Conservation (phyloP, 2,329 filamentous ascomycete genomes). For the Fusarium kyushuense region DNA sequence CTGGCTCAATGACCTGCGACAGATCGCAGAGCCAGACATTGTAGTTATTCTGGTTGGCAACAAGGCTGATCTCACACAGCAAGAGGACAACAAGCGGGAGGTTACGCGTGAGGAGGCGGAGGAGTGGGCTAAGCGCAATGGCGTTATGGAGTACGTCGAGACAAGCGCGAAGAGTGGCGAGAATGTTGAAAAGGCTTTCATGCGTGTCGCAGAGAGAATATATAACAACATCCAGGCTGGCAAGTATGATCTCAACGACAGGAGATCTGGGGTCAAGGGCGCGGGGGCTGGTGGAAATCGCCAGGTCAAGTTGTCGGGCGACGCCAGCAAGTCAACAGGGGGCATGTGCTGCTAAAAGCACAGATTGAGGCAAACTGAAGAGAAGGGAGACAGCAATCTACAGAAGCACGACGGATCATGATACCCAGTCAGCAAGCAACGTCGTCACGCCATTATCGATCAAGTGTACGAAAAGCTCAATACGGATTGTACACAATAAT, state of each 20-base stretch:
- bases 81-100: conserved; percentile 74
- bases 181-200: conserved; percentile 91
- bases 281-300: conserved; percentile 63
- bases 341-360: conserved; percentile 62
- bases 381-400: conserved; percentile 34
- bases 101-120: conserved; percentile 87
- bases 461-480: conserved; percentile 46
- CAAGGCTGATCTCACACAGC: conserved; percentile 83
- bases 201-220: conserved; percentile 94
- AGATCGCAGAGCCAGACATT: conserved; percentile 96
- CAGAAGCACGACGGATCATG: conserved; percentile 47
- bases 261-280: conserved; percentile 90
- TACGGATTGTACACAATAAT: conserved; percentile 51
- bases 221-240: conserved; percentile 97
- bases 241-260: conserved; percentile 92
- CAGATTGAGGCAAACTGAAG: conserved; percentile 14
- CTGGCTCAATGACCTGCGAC: conserved; percentile 93
- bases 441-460: conserved; percentile 43
- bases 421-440: conserved; percentile 49
- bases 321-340: conserved; percentile 55
- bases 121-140: conserved; percentile 88
- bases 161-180: conserved; percentile 96
- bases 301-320: conserved; percentile 62
- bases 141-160: conserved; percentile 93
- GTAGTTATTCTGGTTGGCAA: conserved; percentile 96